phyloP scores from a whole-genome alignment of 805 yeast genomes.

The Zygotorulaspora sp. region DNA sequence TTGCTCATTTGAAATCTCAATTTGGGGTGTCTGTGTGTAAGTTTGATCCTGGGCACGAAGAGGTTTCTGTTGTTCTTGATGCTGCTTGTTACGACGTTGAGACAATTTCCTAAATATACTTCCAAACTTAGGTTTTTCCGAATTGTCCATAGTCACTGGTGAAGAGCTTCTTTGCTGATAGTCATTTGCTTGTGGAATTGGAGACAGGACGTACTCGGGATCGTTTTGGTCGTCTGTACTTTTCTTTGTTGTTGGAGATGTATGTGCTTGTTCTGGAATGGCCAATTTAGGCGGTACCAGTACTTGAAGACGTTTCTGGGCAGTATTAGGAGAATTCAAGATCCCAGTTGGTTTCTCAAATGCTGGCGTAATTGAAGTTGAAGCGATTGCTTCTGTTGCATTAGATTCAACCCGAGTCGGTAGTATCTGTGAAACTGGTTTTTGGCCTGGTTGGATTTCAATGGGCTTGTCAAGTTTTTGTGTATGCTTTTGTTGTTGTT shows the following conservation, averaged over 20 bases:
- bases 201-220: constrained; percentile 27
- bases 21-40: constrained; percentile 12
- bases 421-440: constrained; percentile 3
- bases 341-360: constrained; percentile 8
- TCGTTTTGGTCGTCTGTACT: constrained; percentile 25
- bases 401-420: constrained; percentile 1
- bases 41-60: constrained; percentile 10
- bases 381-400: constrained; percentile 1
- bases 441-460: constrained; percentile 5
- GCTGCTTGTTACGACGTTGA: constrained; percentile 28
- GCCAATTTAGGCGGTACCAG: constrained; percentile 40
- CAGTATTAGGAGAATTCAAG: constrained; percentile 3
- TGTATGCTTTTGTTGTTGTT: constrained; percentile 24
- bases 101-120: constrained; percentile 36
- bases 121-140: constrained; percentile 32
- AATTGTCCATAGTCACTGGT: constrained; percentile 14
- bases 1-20: constrained; percentile 12
- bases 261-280: constrained; percentile 48
- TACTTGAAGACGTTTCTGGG: constrained; percentile 19
- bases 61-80: constrained; percentile 10
- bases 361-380: constrained; percentile 2
- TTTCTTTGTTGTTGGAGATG: constrained; percentile 40
- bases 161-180: constrained; percentile 36
- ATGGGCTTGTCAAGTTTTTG: constrained; percentile 13
- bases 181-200: constrained; percentile 33